These are phyloP conservation scores for Talaromyces rugulosus DNA, from an alignment of 2,329 filamentous ascomycete species.

Conservation along the genomic window DNA sequence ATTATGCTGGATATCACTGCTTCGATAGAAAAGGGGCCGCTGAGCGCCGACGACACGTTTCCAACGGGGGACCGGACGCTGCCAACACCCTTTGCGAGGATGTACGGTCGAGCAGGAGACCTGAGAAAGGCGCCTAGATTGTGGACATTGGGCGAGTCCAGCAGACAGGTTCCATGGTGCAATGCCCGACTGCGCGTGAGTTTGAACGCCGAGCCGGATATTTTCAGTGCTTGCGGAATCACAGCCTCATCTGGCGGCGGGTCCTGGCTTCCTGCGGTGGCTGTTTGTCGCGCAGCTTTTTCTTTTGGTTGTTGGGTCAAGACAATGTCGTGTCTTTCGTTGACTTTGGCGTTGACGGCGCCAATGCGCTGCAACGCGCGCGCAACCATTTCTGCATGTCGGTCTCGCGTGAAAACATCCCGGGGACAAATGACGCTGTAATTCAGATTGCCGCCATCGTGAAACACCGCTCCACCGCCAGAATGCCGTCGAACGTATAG, in stretches of 20 bases:
- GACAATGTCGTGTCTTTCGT: slow-evolving; percentile 90
- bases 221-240: slow-evolving; percentile 58
- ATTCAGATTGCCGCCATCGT: slow-evolving; percentile 90
- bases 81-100: slow-evolving; percentile 80
- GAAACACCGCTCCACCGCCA: slow-evolving; percentile 90
- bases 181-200: slow-evolving; percentile 74
- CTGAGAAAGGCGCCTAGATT: slow-evolving; percentile 66
- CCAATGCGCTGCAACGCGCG: slow-evolving; percentile 60
- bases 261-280: slow-evolving; percentile 44
- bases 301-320: slow-evolving; percentile 34
- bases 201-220: slow-evolving; percentile 95
- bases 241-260: slow-evolving; percentile 27
- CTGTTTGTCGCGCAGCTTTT: slow-evolving; percentile 11
- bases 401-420: slow-evolving; percentile 71
- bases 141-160: slow-evolving; percentile 70
- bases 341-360: slow-evolving; percentile 64
- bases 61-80: slow-evolving; percentile 81
- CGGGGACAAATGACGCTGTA: slow-evolving; percentile 87
- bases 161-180: slow-evolving; percentile 88
- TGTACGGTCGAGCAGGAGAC: slow-evolving; percentile 71
- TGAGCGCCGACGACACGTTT: slow-evolving; percentile 63
- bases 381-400: slow-evolving; percentile 88
- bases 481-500: slow-evolving; percentile 76
- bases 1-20: slow-evolving; percentile 53
- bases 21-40: slow-evolving; percentile 43